Evolutionary conservation across 768 basidiomycete genomes (phyloP).

Genomic region (Krasilnikovozyma curviuscula): DNA sequence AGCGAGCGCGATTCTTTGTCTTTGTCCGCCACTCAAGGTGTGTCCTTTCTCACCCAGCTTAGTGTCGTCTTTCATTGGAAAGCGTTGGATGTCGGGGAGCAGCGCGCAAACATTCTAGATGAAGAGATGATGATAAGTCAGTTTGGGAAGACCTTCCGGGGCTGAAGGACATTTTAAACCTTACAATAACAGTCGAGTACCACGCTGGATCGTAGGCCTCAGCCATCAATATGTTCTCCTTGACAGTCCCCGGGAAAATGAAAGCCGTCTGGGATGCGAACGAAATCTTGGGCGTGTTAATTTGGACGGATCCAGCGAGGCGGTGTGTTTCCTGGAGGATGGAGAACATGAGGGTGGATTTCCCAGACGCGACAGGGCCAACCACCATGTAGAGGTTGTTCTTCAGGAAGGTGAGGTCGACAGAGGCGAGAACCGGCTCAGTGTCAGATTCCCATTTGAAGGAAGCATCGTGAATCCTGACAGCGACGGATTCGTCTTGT

Average conservation of each 20-base stretch:
- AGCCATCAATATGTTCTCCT: not conserved
- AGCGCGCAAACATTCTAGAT: not conserved
- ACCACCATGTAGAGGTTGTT: conserved; percentile 5
- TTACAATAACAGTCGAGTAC: not conserved
- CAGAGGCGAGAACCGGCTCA: not conserved
- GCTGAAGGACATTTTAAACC: not conserved
- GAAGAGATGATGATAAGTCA: not conserved
- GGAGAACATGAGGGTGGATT: conserved; percentile 12
- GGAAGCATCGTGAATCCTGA: not conserved
- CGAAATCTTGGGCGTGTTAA: not conserved
- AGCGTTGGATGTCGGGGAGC: too few relatives aligned
- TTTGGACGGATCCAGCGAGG: not conserved
- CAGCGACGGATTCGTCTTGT: not conserved
- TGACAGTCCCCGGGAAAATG: conserved; percentile 2
- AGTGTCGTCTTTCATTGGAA: too few relatives aligned
- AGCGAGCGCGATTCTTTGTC: conserved; percentile 11
- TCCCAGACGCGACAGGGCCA: conserved; percentile 11
- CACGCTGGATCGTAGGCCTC: not conserved
- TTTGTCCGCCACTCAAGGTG: not conserved
- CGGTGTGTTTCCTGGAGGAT: conserved; percentile 13
- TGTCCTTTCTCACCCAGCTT: conserved; percentile 1
- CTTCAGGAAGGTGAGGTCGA: not conserved
- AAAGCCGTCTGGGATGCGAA: conserved; percentile 3
- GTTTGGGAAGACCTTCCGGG: not conserved
- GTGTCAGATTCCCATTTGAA: conserved; percentile 2